Evolutionary conservation across 768 basidiomycete genomes (phyloP).

Genomic region (Russula sp.): DNA sequence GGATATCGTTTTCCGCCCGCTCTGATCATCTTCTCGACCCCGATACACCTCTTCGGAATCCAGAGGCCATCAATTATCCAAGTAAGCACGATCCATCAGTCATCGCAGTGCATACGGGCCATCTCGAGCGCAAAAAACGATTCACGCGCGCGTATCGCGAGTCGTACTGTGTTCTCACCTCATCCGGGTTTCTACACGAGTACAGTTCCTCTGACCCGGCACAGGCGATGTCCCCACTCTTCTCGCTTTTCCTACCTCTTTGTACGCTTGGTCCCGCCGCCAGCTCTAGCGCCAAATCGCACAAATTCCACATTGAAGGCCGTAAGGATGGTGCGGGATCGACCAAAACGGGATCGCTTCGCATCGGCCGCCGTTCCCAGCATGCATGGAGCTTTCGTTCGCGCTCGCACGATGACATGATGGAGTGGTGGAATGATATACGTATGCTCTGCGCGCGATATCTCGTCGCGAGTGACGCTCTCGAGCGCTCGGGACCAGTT

Average conservation of each 20-base stretch:
- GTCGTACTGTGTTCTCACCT: constrained; percentile 87
- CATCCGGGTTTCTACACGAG: constrained; percentile 95
- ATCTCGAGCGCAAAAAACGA: constrained; percentile 92
- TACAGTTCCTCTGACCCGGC: constrained; percentile 75
- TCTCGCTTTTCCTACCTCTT: constrained; percentile 87
- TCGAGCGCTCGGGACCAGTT: constrained; percentile 90
- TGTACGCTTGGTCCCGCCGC: constrained; percentile 96
- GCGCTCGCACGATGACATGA: constrained; percentile 91
- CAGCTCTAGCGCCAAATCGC: constrained; percentile 57
- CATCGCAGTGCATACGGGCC: constrained; percentile 80
- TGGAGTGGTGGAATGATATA: constrained; percentile 99
- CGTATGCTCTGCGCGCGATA: constrained; percentile 92
- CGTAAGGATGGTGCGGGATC: constrained; percentile 77
- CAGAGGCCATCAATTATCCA: constrained; percentile 76
- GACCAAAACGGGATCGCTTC: constrained; percentile 54
- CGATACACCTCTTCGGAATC: constrained; percentile 88
- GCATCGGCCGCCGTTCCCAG: constrained; percentile 41
- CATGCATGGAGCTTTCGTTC: constrained; percentile 89
- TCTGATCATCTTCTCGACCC: constrained; percentile 95
- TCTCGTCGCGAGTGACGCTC: constrained; percentile 88
- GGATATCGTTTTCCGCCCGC: constrained; percentile 92
- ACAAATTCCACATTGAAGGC: constrained; percentile 98
- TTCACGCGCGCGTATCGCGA: constrained; percentile 87
- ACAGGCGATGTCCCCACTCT: constrained; percentile 58
- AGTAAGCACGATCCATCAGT: constrained; percentile 88